Percentiles rank a stretch among this genome's conserved stretches.
phyloP scores from a whole-genome alignment of 306 rosid genomes.

The Sechiopsis laciniata region DNA sequence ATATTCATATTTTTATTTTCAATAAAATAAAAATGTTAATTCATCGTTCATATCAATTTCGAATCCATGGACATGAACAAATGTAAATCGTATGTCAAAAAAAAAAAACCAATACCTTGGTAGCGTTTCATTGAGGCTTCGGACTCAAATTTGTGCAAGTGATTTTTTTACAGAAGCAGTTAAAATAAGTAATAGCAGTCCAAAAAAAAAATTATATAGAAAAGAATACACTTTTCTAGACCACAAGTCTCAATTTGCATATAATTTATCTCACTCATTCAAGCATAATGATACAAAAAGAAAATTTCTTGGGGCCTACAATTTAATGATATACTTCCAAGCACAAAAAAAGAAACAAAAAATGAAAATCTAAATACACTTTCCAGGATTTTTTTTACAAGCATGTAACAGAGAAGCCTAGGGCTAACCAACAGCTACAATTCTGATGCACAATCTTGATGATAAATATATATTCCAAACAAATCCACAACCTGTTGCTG shows the following conservation, averaged over 20 bases:
- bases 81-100: no score
- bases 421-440: neutral
- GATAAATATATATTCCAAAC: constrained; percentile 8
- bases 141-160: no score
- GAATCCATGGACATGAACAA: no score
- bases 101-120: no score
- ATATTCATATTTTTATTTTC: no score
- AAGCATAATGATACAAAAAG: neutral
- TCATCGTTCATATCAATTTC: no score
- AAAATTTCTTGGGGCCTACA: neutral
- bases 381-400: constrained; percentile 17
- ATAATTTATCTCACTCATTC: neutral
- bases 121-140: no score
- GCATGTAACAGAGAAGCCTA: neutral
- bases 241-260: constrained; percentile 1
- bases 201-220: neutral
- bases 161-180: neutral
- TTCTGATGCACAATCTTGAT: neutral
- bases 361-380: neutral
- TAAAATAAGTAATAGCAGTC: neutral
- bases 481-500: constrained; percentile 6
- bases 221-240: neutral
- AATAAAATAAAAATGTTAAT: no score
- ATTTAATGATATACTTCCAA: neutral
- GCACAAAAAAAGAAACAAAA: neutral